Percentiles rank a stretch among this genome's conserved stretches.
Conservation (phyloP, 345 rosid genomes). For the Moricandia moricandioides region DNA sequence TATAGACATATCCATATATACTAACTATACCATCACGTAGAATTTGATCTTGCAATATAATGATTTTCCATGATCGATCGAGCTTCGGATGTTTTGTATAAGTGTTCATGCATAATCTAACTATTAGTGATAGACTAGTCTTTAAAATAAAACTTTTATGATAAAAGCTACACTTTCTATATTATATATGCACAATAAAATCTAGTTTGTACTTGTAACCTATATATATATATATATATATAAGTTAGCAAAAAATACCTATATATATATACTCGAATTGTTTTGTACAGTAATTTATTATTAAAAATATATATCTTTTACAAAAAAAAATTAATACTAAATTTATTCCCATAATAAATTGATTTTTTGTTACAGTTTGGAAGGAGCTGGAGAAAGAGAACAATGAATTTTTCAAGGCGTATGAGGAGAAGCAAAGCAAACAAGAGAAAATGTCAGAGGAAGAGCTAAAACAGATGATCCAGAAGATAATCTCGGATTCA, state of each 20-base stretch:
- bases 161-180: neutral
- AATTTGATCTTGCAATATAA: no score
- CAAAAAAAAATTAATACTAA: no score
- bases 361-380: constrained; percentile 61
- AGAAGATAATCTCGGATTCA: constrained; percentile 62
- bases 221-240: no score
- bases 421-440: constrained; percentile 57
- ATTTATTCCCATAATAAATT: no score
- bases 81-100: neutral
- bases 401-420: constrained; percentile 80
- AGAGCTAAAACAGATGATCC: constrained; percentile 76
- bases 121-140: neutral
- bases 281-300: neutral
- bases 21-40: neutral
- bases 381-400: constrained; percentile 89
- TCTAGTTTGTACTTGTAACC: neutral
- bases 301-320: no score
- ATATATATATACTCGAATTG: no score
- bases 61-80: neutral
- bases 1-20: neutral
- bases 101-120: constrained; percentile 6
- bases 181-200: no score
- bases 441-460: constrained; percentile 76
- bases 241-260: no score
- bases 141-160: no score